Conservation (phyloP, 192 early-diverging fungal genomes). For the Linderina pennispora region DNA sequence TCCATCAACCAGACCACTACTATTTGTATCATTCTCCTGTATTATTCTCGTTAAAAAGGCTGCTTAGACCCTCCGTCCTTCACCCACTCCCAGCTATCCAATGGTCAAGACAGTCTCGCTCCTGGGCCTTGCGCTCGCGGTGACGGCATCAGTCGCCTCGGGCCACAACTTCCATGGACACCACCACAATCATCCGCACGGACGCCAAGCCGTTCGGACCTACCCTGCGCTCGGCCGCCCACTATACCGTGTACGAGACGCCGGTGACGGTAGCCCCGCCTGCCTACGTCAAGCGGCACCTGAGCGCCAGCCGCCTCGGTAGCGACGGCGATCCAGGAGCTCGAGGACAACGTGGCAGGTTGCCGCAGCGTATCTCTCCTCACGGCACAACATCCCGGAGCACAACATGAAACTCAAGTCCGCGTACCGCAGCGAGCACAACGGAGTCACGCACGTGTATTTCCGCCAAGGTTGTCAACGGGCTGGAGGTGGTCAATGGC, state of each 20-base stretch:
- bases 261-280: slow-evolving; percentile 19
- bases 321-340: slow-evolving; percentile 13
- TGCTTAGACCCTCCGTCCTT: no score
- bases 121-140: slow-evolving; percentile 28
- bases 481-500: slow-evolving; percentile 50
- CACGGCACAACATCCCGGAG: slow-evolving; percentile 20
- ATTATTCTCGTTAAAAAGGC: no score
- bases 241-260: slow-evolving; percentile 26
- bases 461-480: slow-evolving; percentile 49
- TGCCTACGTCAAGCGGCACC: slow-evolving; percentile 11
- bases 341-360: slow-evolving; percentile 16
- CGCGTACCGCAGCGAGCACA: slow-evolving; percentile 45
- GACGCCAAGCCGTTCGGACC: slow-evolving; percentile 37
- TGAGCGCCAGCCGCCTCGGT: slow-evolving; percentile 11
- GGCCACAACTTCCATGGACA: slow-evolving; percentile 33
- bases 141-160: slow-evolving; percentile 10
- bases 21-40: no score
- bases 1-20: no score
- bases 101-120: slow-evolving; percentile 42
- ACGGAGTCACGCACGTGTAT: slow-evolving; percentile 53
- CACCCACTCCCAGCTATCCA: no score
- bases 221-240: slow-evolving; percentile 9
- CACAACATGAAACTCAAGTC: slow-evolving; percentile 26
- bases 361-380: slow-evolving; percentile 28
- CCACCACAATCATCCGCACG: slow-evolving; percentile 33